phyloP scores from a whole-genome alignment of 306 rosid species.

The Trifolium dubium region DNA sequence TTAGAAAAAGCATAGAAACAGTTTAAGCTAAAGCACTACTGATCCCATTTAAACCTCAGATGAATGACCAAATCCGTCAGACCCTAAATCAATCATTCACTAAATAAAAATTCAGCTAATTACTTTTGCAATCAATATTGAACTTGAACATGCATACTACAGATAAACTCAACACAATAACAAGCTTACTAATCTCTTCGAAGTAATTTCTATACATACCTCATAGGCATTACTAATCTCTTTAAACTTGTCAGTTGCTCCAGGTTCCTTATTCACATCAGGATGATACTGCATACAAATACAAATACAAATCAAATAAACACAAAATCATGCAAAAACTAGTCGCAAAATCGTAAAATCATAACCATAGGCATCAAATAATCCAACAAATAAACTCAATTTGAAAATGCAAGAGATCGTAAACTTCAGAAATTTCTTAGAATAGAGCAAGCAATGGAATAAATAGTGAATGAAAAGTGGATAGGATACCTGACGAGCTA shows the following conservation, averaged over 20 bases:
- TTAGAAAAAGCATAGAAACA: background rate
- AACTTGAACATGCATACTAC: background rate
- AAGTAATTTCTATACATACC: constrained; percentile 56
- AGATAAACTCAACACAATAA: constrained; percentile 11
- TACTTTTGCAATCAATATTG: background rate
- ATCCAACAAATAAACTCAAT: too few species aligned
- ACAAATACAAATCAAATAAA: constrained; percentile 26
- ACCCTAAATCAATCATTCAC: constrained; percentile 22
- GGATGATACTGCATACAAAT: constrained; percentile 79
- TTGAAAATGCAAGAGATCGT: too few species aligned
- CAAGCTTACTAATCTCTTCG: background rate
- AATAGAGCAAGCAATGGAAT: background rate
- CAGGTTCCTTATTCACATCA: constrained; percentile 96
- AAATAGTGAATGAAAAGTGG: constrained; percentile 18
- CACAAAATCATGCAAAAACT: constrained; percentile 35
- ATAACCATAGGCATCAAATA: too few species aligned
- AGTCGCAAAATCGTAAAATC: too few species aligned
- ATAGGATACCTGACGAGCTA: constrained; percentile 96
- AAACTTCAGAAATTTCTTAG: too few species aligned
- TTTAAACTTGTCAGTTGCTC: constrained; percentile 92
- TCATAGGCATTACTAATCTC: constrained; percentile 96
- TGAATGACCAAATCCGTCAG: background rate
- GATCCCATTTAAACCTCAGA: background rate
- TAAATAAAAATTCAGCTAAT: background rate
- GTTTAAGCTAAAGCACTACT: background rate